phyloP scores from a whole-genome alignment of 2,329 filamentous ascomycete genomes.

The Claviceps sp. region DNA sequence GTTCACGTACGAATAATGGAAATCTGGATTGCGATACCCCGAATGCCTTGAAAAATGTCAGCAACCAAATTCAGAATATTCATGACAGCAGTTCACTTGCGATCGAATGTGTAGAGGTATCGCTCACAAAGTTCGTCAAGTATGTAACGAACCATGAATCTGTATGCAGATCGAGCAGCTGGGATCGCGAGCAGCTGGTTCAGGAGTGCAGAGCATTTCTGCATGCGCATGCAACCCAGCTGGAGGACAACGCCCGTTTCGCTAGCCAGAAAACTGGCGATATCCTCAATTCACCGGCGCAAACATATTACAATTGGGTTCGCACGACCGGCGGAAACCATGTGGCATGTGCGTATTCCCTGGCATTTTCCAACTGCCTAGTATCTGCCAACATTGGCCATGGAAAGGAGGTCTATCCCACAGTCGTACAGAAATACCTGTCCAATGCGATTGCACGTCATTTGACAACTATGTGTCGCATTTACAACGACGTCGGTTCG shows the following conservation, averaged over 20 bases:
- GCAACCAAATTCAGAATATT: not conserved
- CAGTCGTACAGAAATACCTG: conserved; percentile 6
- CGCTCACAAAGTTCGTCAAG: not conserved
- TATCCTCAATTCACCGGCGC: not conserved
- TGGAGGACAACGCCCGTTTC: conserved; percentile 1
- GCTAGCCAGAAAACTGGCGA: not conserved
- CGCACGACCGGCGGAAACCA: conserved; percentile 7
- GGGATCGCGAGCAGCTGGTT: not conserved
- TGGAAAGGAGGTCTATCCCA: conserved; percentile 5
- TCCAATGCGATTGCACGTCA: conserved; percentile 4
- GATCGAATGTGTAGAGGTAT: not conserved
- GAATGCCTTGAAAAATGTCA: not conserved
- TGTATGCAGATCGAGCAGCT: not conserved
- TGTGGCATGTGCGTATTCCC: conserved; percentile 8
- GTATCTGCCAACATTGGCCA: conserved; percentile 3
- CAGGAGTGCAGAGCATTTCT: not conserved
- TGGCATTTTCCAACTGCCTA: conserved; percentile 8
- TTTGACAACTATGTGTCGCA: conserved; percentile 5
- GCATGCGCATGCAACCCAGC: conserved; percentile 1
- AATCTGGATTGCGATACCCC: not conserved
- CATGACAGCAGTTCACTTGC: not conserved
- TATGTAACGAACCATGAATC: not conserved
- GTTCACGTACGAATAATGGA: not conserved
- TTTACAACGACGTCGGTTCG: conserved; percentile 10
- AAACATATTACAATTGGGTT: conserved; percentile 8